Conservation (phyloP, 169 alveolate species). For the Amoebophrya sp. region DNA sequence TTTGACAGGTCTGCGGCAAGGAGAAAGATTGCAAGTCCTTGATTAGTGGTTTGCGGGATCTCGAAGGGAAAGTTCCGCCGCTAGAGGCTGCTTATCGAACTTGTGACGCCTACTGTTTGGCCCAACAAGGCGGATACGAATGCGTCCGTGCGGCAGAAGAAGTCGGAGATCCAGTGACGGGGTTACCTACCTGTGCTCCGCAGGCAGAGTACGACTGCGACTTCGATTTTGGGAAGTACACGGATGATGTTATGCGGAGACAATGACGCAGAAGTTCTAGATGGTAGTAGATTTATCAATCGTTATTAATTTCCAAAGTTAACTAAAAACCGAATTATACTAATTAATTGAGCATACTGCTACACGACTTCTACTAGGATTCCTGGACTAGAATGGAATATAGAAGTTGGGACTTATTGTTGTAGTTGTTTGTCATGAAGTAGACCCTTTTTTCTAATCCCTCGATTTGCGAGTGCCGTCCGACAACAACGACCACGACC, state of each 20-base stretch:
- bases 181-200: not conserved
- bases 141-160: not conserved
- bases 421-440: too few relatives aligned
- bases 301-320: too few relatives aligned
- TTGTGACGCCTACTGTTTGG: not conserved
- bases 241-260: not conserved
- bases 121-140: not conserved
- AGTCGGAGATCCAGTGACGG: not conserved
- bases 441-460: too few relatives aligned
- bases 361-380: too few relatives aligned
- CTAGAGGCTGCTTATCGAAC: not conserved
- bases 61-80: not conserved
- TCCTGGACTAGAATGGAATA: too few relatives aligned
- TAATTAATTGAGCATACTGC: too few relatives aligned
- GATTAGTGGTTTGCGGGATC: not conserved
- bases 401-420: too few relatives aligned
- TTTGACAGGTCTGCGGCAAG: not conserved
- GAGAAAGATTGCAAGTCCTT: not conserved
- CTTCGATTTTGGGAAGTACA: not conserved
- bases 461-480: slow-evolving; percentile 6
- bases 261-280: too few relatives aligned
- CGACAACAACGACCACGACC: slow-evolving; percentile 21
- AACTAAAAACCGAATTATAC: too few relatives aligned
- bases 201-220: slow-evolving; percentile 8
- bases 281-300: too few relatives aligned